phyloP scores from a whole-genome alignment of 2,329 filamentous ascomycete species.

The Aureobasidium sp. region DNA sequence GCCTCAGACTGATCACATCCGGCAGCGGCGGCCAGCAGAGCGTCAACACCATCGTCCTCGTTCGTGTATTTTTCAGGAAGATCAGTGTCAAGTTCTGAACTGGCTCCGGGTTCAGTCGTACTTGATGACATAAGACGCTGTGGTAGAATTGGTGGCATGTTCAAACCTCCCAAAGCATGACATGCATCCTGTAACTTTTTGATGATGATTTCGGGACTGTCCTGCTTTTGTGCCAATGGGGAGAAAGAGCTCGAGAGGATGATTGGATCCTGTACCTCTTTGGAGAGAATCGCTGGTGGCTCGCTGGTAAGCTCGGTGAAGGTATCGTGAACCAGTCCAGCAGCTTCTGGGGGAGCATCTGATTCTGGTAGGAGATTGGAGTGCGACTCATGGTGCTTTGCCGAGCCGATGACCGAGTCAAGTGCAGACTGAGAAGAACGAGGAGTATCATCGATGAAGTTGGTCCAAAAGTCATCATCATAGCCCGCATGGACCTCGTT shows the following conservation, averaged over 20 bases:
- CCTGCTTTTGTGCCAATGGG: background rate
- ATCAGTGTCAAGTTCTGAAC: background rate
- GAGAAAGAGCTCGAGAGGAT: background rate
- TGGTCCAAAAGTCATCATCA: slow-evolving; percentile 28
- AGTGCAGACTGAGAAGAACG: slow-evolving; percentile 4
- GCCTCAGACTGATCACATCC: background rate
- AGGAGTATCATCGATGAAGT: slow-evolving; percentile 24
- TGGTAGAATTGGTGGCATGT: background rate
- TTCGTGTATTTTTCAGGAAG: too few species aligned
- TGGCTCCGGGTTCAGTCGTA: background rate
- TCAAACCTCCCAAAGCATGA: slow-evolving; percentile 11
- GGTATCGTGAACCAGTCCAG: background rate
- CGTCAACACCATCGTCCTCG: background rate
- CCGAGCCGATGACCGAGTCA: background rate
- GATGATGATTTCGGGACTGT: slow-evolving; percentile 6
- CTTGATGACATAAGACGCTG: background rate
- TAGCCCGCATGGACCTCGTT: slow-evolving; percentile 17
- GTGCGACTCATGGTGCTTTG: background rate
- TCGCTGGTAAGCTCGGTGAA: slow-evolving; percentile 1
- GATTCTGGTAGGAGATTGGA: background rate
- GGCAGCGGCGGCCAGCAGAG: slow-evolving; percentile 7
- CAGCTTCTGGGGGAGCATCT: background rate
- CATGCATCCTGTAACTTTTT: slow-evolving; percentile 16
- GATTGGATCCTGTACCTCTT: background rate
- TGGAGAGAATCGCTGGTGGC: background rate